phyloP scores from a whole-genome alignment of 805 yeast genomes.

The Kluyveromyces siamensis region DNA sequence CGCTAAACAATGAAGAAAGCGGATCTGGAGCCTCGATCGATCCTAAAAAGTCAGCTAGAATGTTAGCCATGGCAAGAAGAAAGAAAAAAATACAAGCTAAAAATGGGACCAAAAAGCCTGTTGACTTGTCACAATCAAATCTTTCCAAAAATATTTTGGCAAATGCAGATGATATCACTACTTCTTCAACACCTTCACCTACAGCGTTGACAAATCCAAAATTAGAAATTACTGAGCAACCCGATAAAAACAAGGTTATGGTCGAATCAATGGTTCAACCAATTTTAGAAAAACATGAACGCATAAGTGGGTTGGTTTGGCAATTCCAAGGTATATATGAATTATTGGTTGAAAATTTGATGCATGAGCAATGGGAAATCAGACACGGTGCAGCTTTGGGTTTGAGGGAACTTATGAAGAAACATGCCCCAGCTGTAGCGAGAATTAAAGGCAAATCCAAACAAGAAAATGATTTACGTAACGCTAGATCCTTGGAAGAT shows the following conservation, averaged over 20 bases:
- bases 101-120: conserved; percentile 40
- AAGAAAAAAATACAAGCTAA: conserved; percentile 69
- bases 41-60: conserved; percentile 52
- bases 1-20: conserved; percentile 9
- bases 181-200: conserved; percentile 17
- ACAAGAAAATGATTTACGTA: conserved; percentile 56
- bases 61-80: conserved; percentile 91
- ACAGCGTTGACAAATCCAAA: conserved; percentile 28
- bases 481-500: conserved; percentile 72
- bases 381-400: conserved; percentile 96
- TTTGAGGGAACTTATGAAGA: conserved; percentile 60
- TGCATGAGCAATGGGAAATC: conserved; percentile 84
- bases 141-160: conserved; percentile 37
- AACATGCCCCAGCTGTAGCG: conserved; percentile 82
- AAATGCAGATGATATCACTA: conserved; percentile 19
- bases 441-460: conserved; percentile 55
- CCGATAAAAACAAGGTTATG: conserved; percentile 73
- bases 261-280: conserved; percentile 73
- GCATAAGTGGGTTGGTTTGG: conserved; percentile 75
- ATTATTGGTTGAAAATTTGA: conserved; percentile 65
- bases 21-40: conserved; percentile 13
- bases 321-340: conserved; percentile 92
- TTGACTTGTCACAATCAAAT: conserved; percentile 66
- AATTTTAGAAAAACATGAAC: conserved; percentile 59
- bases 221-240: conserved; percentile 65